phyloP scores from a whole-genome alignment of 192 early-diverging fungal genomes.

The Coemansia reversa region DNA sequence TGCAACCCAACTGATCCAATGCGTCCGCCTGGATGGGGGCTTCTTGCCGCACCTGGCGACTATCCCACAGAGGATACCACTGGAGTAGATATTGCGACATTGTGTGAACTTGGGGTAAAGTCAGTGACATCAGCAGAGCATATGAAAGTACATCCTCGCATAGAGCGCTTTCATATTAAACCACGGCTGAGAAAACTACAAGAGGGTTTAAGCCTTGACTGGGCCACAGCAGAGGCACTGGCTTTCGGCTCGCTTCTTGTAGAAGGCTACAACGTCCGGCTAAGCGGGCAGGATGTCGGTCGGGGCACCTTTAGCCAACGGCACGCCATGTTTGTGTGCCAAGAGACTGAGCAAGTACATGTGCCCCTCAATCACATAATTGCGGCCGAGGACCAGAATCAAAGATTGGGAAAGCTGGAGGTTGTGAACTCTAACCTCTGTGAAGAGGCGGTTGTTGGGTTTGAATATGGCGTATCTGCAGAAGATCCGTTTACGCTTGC shows the following conservation, averaged over 20 bases:
- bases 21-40: slow-evolving; percentile 19
- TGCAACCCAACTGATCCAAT: slow-evolving; percentile 31
- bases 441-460: slow-evolving; percentile 92
- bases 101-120: slow-evolving; percentile 68
- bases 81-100: slow-evolving; percentile 61
- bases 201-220: slow-evolving; percentile 77
- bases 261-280: slow-evolving; percentile 86
- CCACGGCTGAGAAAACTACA: slow-evolving; percentile 71
- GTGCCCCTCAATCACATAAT: slow-evolving; percentile 80
- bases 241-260: slow-evolving; percentile 84
- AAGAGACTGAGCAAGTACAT: slow-evolving; percentile 78
- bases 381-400: slow-evolving; percentile 24
- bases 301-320: slow-evolving; percentile 97
- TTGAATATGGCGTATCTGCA: slow-evolving; percentile 91
- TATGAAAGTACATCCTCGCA: slow-evolving; percentile 76
- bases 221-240: slow-evolving; percentile 94
- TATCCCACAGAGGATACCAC: slow-evolving; percentile 43
- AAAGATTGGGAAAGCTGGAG: slow-evolving; percentile 62
- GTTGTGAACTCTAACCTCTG: slow-evolving; percentile 90
- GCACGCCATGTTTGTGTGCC: slow-evolving; percentile 94
- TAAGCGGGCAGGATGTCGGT: slow-evolving; percentile 96
- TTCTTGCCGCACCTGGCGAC: slow-evolving; percentile 7
- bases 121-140: slow-evolving; percentile 68
- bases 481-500: slow-evolving; percentile 88
- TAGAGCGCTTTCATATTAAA: slow-evolving; percentile 90